These are phyloP conservation scores for Globisporangium barbulae DNA, from an alignment of 352 stramenopile genomes.

Conservation along the genomic window DNA sequence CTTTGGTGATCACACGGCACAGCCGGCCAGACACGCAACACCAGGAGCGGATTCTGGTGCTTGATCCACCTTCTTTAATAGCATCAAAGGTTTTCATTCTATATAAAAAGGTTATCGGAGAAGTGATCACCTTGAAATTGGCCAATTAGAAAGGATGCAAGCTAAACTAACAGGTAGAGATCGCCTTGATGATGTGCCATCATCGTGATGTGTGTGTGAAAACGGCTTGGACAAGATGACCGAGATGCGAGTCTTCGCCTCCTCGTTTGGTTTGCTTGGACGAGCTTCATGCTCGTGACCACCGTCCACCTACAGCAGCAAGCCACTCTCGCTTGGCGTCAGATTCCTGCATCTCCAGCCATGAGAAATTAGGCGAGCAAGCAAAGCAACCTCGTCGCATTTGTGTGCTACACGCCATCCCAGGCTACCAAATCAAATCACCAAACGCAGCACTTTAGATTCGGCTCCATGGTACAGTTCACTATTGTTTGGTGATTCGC, in stretches of 20 bases:
- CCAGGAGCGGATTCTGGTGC: slow-evolving; percentile 3
- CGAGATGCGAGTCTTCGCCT: neutral
- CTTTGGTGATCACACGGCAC: slow-evolving; percentile 3
- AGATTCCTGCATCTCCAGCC: neutral
- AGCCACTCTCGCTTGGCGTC: too few species aligned
- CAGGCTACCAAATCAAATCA: neutral
- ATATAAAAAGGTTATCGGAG: neutral
- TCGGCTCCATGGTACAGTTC: neutral
- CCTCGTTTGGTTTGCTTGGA: neutral
- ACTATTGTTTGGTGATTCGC: neutral
- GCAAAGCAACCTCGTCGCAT: too few species aligned
- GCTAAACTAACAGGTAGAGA: neutral
- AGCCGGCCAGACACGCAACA: neutral
- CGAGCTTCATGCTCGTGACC: too few species aligned
- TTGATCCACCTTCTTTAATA: neutral
- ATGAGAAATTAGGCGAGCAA: neutral
- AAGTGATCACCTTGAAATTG: too few species aligned
- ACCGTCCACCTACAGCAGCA: too few species aligned
- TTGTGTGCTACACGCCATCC: neutral
- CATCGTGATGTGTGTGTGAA: neutral
- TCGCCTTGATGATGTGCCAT: neutral
- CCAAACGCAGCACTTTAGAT: neutral
- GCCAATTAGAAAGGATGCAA: neutral
- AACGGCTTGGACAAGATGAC: neutral
- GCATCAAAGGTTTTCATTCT: neutral